Base-by-base conservation (phyloP, 192 early-diverging fungal species). In the Rhizophlyctis rosea region DNA sequence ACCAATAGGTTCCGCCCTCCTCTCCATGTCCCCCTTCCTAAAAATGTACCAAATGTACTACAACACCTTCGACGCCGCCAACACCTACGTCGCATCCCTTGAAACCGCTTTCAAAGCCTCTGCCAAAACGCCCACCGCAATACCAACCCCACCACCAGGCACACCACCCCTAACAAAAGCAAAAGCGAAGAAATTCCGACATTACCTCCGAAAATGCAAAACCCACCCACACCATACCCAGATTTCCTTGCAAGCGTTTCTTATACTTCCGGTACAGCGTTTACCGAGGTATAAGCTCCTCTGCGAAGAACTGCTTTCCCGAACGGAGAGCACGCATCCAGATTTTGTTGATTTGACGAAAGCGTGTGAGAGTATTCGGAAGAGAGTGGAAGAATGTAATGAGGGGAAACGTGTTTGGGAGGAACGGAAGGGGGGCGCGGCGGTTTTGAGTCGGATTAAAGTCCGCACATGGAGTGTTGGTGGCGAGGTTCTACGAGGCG, bases 271-370 rank as follows among this genome's bases (percentile, higher is more conserved):
- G 1, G 83, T 99, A 16, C 97, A 99, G 69, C 86, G 97, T 3
- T 83, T 99, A 34, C 95, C 95, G 13, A 81, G 95, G 72, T 99
- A 98, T 74, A 90, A 89, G 30, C 76, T 99, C 35, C 81, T 98
- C 14, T 74, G 97, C 24, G 81, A 87, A n/a, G 87, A 93, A 69
- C 86, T 99, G 25, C 70, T 95, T 11, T 73, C 87, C 54, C 82
- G 80, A 69, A 96, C 94, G 2, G 82, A 85, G 2, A 74, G 78
- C 23, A 71, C 72, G 35, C 90, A 96, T 57, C 83, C 88, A n/a
- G 94, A 98, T 70, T 84, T 91, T 58, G 71, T 80, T n/a, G 70
- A 82, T 21, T 70, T 96, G 16, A 67, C 70, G 47, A 62, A 75
- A 29, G 93, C 92, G 25, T 66, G 88, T 18, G 80, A 79, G 23